These are phyloP conservation scores for Blechomonas ayalai DNA, from an alignment of 208 protist genomes.

Conservation along the genomic window DNA sequence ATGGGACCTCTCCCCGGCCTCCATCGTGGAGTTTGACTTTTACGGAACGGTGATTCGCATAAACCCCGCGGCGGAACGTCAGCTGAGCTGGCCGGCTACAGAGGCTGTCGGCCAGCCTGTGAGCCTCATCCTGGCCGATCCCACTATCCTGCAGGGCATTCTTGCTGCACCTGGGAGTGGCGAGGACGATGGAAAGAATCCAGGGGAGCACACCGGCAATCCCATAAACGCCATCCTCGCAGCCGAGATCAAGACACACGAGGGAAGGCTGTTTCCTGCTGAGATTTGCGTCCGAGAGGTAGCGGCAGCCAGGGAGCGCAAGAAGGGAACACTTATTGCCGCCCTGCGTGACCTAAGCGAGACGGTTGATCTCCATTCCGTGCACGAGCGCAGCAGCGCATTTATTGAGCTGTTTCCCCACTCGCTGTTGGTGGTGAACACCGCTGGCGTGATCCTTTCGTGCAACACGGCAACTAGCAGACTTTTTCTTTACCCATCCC, in stretches of 20 bases:
- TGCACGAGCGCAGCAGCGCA: neutral
- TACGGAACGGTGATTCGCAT: constrained; percentile 19
- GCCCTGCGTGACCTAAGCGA: constrained; percentile 4
- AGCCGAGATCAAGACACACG: too few relatives aligned
- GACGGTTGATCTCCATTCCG: constrained; percentile 7
- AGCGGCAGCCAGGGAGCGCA: neutral
- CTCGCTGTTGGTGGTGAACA: constrained; percentile 16
- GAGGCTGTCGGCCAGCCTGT: constrained; percentile 16
- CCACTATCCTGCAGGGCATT: neutral
- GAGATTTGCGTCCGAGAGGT: constrained; percentile 9
- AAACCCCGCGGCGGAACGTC: constrained; percentile 22
- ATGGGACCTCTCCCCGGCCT: constrained; percentile 17
- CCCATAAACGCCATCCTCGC: too few relatives aligned
- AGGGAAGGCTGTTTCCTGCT: neutral
- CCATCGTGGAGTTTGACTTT: constrained; percentile 17
- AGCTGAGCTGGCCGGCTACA: constrained; percentile 3
- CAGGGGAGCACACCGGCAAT: too few relatives aligned
- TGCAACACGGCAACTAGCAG: constrained; percentile 9
- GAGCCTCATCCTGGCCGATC: constrained; percentile 7
- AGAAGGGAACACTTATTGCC: neutral
- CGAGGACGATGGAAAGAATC: neutral
- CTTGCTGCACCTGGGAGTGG: neutral
- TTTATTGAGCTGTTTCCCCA: constrained; percentile 3
- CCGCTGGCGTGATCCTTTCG: constrained; percentile 21
- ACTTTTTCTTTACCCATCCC: constrained; percentile 5